Percentiles rank a stretch among this genome's conserved stretches.
Conservation (phyloP, 495 filamentous ascomycete species). For the Friedmanniomyces simplex region DNA sequence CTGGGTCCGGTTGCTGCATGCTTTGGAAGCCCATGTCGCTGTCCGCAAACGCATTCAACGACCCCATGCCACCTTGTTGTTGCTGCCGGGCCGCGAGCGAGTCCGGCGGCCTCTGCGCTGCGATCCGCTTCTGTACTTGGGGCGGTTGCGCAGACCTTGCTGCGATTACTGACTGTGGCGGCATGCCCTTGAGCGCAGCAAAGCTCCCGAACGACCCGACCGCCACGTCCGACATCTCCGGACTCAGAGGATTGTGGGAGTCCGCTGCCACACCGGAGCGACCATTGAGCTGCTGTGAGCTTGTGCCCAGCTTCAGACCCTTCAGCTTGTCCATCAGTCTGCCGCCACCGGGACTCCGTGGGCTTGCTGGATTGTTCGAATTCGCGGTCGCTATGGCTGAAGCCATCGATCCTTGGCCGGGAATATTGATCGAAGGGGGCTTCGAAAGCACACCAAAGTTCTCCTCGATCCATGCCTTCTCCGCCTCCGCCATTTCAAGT, state of each 20-base stretch:
- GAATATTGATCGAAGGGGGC: constrained; percentile 12
- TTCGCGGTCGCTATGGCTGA: constrained; percentile 11
- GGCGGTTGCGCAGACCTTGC: constrained; percentile 29
- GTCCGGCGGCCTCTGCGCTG: constrained; percentile 9
- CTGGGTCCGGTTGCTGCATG: constrained; percentile 20
- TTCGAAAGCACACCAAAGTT: constrained; percentile 55
- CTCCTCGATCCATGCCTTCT: constrained; percentile 70
- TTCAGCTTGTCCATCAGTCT: constrained; percentile 64
- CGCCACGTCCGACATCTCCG: constrained; percentile 53
- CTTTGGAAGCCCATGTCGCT: constrained; percentile 8
- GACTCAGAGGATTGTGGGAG: constrained; percentile 42
- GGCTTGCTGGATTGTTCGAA: constrained; percentile 35
- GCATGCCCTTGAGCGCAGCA: constrained; percentile 38
- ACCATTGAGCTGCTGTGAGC: constrained; percentile 18
- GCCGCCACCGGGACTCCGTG: constrained; percentile 47
- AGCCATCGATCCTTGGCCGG: constrained; percentile 26
- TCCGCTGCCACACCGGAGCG: neutral
- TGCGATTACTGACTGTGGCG: constrained; percentile 21
- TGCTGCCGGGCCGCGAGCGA: constrained; percentile 27
- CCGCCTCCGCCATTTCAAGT: constrained; percentile 66
- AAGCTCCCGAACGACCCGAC: constrained; percentile 48
- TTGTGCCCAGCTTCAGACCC: constrained; percentile 65
- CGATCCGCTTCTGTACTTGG: constrained; percentile 35
- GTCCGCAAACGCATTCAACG: constrained; percentile 27
- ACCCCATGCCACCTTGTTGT: constrained; percentile 36